A percentile compares a stretch with the other conserved stretches of the same genome.
Evolutionary conservation across 1,284 basidiomycete species (phyloP).

Genomic region (Somion occarium): DNA sequence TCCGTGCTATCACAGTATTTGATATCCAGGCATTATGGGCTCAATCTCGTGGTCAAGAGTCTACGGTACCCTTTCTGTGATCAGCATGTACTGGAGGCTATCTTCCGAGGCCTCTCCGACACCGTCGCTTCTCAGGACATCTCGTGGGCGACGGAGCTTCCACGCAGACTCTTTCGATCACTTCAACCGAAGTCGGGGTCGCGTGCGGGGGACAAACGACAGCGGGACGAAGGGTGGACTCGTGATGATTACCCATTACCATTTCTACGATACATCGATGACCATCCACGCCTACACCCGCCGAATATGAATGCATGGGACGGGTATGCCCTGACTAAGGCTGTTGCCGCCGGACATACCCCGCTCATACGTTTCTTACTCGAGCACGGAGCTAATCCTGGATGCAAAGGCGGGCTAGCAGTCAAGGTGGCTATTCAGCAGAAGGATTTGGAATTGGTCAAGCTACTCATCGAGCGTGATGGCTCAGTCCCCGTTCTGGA

Average conservation of each 20-base stretch:
- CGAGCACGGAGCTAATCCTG: conserved; percentile 65
- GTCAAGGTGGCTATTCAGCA: conserved; percentile 73
- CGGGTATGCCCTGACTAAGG: conserved; percentile 76
- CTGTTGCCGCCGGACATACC: conserved; percentile 59
- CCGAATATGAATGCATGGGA: conserved; percentile 57
- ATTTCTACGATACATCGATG: conserved; percentile 53
- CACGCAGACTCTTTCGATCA: conserved; percentile 55
- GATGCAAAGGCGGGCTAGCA: conserved; percentile 52
- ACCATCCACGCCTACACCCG: conserved; percentile 32
- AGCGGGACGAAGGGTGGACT: conserved; percentile 31
- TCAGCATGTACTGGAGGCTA: conserved; percentile 45
- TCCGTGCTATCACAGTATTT: conserved; percentile 61
- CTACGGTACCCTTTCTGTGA: conserved; percentile 67
- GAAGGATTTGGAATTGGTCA: conserved; percentile 64
- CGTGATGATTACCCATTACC: conserved; percentile 52
- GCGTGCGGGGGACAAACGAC: conserved; percentile 1
- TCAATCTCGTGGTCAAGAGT: conserved; percentile 26
- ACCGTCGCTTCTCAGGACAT: conserved; percentile 8
- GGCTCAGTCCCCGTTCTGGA: conserved; percentile 13
- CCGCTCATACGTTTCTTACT: conserved; percentile 70
- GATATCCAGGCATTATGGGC: conserved; percentile 28
- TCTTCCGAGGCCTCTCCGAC: conserved; percentile 31
- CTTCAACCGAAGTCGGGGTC: conserved; percentile 30
- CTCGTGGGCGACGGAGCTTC: conserved; percentile 38
- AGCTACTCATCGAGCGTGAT: conserved; percentile 65